These are phyloP conservation scores for Calonectria naviculata DNA, from an alignment of 2,329 filamentous ascomycete genomes.

Conservation along the genomic window DNA sequence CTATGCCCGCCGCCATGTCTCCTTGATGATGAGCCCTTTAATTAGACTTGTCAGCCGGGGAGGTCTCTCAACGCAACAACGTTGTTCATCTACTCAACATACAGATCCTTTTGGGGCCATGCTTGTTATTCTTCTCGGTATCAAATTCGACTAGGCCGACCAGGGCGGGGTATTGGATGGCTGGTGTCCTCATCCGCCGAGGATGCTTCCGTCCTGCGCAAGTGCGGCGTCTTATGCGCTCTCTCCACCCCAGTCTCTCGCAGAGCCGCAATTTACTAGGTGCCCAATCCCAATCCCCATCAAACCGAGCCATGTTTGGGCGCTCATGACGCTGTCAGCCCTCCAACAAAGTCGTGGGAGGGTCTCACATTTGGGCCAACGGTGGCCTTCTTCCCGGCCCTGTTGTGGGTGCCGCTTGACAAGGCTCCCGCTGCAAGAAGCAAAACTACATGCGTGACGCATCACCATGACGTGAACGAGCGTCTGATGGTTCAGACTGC, in stretches of 20 bases:
- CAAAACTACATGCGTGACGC: constrained; percentile 10
- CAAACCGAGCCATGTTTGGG: constrained; percentile 33
- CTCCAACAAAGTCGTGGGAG: not conserved
- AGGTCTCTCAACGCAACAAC: not conserved
- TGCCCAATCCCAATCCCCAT: constrained; percentile 35
- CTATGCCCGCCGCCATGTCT: not conserved
- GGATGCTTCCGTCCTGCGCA: constrained; percentile 13
- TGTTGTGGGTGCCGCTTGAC: constrained; percentile 20
- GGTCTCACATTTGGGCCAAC: constrained; percentile 20
- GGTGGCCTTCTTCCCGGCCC: constrained; percentile 9
- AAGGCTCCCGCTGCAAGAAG: constrained; percentile 15
- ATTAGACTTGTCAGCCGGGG: constrained; percentile 19
- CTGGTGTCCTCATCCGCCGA: not conserved
- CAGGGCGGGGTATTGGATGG: not conserved
- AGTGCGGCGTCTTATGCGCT: constrained; percentile 31
- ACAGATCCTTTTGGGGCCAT: constrained; percentile 22
- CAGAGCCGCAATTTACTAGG: constrained; percentile 38
- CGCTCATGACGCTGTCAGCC: constrained; percentile 32
- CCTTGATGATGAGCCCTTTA: constrained; percentile 12
- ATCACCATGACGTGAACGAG: constrained; percentile 33
- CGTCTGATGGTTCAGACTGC: constrained; percentile 12
- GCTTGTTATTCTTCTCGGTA: not conserved
- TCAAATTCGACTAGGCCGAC: not conserved
- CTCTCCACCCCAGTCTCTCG: not conserved
- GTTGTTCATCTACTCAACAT: not conserved